These are phyloP conservation scores for Paracoccidioides brasiliensis DNA, from an alignment of 2,329 filamentous ascomycete genomes.

Conservation along the genomic window DNA sequence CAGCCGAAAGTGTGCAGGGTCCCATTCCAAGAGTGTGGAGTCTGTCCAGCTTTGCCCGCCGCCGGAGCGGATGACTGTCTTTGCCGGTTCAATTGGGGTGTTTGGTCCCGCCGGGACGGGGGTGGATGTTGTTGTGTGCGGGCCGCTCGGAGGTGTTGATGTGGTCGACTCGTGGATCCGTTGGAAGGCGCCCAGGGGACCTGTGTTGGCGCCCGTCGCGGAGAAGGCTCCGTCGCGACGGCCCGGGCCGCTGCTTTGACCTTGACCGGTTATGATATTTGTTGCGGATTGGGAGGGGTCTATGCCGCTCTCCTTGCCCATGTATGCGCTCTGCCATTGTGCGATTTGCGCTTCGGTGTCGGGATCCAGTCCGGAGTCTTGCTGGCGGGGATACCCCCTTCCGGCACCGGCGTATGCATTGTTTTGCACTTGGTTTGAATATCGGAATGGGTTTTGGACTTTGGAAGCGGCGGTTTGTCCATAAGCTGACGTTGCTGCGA, in stretches of 20 bases:
- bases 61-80: slow-evolving; percentile 77
- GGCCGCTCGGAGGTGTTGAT: slow-evolving; percentile 19
- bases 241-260: slow-evolving; percentile 16
- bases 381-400: slow-evolving; percentile 28
- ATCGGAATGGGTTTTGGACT: slow-evolving; percentile 70
- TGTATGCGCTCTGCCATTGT: slow-evolving; percentile 88
- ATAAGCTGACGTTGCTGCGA: slow-evolving; percentile 16
- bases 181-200: slow-evolving; percentile 27
- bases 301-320: slow-evolving; percentile 43
- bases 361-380: slow-evolving; percentile 44
- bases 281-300: slow-evolving; percentile 19
- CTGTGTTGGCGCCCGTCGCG: slow-evolving; percentile 33
- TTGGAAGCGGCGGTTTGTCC: slow-evolving; percentile 48
- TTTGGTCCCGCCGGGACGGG: slow-evolving; percentile 32
- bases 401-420: slow-evolving; percentile 28
- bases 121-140: slow-evolving; percentile 26
- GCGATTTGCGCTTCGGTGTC: slow-evolving; percentile 86
- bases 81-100: slow-evolving; percentile 40
- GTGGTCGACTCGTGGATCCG: slow-evolving; percentile 17
- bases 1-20: slow-evolving; percentile 82
- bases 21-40: slow-evolving; percentile 81
- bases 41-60: slow-evolving; percentile 92
- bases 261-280: slow-evolving; percentile 14
- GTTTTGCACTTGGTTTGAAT: slow-evolving; percentile 38
- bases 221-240: slow-evolving; percentile 31